A percentile compares a stretch with the other conserved stretches of the same genome.
Evolutionary conservation across 2,329 filamentous ascomycete species (phyloP).

Genomic region (Penicillium sp.): DNA sequence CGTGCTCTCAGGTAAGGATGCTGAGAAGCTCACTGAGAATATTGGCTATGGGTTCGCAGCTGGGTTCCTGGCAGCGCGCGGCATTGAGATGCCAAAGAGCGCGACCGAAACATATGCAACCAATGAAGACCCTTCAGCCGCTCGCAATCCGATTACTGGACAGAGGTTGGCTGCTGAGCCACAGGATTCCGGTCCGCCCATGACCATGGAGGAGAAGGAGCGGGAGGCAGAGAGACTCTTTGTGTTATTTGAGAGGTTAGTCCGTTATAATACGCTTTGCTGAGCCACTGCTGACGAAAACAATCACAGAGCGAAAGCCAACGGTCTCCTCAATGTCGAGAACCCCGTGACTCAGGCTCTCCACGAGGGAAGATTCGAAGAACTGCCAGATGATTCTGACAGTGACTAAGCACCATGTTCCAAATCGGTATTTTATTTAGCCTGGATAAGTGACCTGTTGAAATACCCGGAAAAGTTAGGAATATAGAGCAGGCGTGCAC

Average conservation of each 20-base stretch:
- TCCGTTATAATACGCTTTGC: neutral
- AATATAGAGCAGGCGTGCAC: too few species aligned
- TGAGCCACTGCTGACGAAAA: conserved; percentile 15
- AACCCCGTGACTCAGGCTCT: conserved; percentile 74
- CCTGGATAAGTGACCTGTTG: too few species aligned
- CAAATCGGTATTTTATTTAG: too few species aligned
- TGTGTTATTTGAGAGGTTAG: conserved; percentile 80
- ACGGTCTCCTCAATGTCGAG: conserved; percentile 72
- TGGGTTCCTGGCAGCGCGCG: conserved; percentile 82
- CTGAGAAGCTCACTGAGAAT: conserved; percentile 78
- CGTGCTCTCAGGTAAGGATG: conserved; percentile 78
- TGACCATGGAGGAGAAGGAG: conserved; percentile 91
- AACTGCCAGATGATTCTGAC: conserved; percentile 58
- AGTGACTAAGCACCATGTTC: conserved; percentile 24
- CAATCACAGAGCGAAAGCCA: conserved; percentile 60
- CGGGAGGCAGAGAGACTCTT: conserved; percentile 86
- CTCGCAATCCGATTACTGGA: conserved; percentile 81
- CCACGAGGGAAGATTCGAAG: conserved; percentile 68
- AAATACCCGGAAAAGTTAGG: too few species aligned
- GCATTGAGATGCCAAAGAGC: conserved; percentile 71
- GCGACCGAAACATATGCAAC: conserved; percentile 57
- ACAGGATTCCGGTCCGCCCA: conserved; percentile 61
- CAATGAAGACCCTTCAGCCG: conserved; percentile 24
- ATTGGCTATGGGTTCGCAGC: conserved; percentile 94
- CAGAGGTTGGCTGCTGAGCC: conserved; percentile 72